These are phyloP conservation scores for Monilinia polystroma DNA, from an alignment of 2,329 filamentous ascomycete genomes.

Conservation along the genomic window DNA sequence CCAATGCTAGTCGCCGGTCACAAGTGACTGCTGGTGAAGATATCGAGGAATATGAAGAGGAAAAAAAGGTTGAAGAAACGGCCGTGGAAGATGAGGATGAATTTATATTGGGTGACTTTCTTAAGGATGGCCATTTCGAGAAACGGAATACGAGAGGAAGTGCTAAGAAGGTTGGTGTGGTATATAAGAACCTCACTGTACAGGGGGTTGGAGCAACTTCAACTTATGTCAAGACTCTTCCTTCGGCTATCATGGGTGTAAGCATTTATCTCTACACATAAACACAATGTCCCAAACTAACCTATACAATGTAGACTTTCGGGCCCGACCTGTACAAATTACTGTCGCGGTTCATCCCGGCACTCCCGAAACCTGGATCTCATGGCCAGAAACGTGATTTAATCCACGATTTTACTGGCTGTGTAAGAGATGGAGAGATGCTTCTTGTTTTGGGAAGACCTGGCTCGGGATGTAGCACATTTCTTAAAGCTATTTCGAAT, in stretches of 20 bases:
- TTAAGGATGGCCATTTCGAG: constrained; percentile 64
- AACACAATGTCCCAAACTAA: constrained; percentile 1
- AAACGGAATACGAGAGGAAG: constrained; percentile 66
- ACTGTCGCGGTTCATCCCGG: constrained; percentile 43
- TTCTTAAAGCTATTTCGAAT: constrained; percentile 74
- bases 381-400: constrained; percentile 43
- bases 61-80: constrained; percentile 33
- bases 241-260: constrained; percentile 66
- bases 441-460: constrained; percentile 71
- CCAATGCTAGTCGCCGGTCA: constrained; percentile 25
- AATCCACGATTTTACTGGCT: constrained; percentile 66
- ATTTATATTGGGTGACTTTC: constrained; percentile 20
- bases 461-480: constrained; percentile 73
- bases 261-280: constrained; percentile 15
- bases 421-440: constrained; percentile 68
- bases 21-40: constrained; percentile 35
- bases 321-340: constrained; percentile 74
- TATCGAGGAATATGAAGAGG: constrained; percentile 33
- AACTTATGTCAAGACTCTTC: constrained; percentile 69
- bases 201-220: constrained; percentile 66
- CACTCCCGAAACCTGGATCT: constrained; percentile 32
- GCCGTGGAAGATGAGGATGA: constrained; percentile 45
- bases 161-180: constrained; percentile 73
- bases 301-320: constrained; percentile 54
- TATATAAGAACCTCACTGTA: constrained; percentile 75